Evolutionary conservation across 2,329 filamentous ascomycete genomes (phyloP), one percentile per base, ranked within the genome.

Genomic region (Pestalotiopsis sp.): DNA sequence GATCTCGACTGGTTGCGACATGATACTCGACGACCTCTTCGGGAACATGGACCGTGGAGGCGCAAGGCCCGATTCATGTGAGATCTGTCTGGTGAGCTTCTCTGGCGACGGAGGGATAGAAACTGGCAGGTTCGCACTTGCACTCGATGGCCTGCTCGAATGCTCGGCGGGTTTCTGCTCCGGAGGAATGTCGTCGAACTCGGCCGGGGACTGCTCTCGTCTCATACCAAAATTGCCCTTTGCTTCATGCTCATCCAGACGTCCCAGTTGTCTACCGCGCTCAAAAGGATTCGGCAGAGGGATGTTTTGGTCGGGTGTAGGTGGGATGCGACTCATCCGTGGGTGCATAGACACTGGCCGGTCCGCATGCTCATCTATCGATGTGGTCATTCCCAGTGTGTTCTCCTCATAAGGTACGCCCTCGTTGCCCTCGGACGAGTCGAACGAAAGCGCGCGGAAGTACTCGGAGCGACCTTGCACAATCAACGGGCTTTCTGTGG

Each of bases 401-500:
- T 84, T 75, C 72, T 80, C 75, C 73, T 75, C 81, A 73, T 75
- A 69, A 20, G 73, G 73, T 20, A 78, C 72, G 62, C 82, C 76
- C 27, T 81, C 80, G 23, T 83, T 81, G 64, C 89, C 87, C 3
- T 85, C 85, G 56, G 82, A 82, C 2, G 84, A 85, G 73, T 92
- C 91, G 66, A 89, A 84, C 56, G 91, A 94, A 74, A 92, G 81
- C 67, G 92, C 92, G 56, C 94, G 91, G 78, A 95, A 95, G 80
- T 93, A 97, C 20, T 92, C 93, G 3, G 93, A 92, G 71, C 94
- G 89, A 72, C 89, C 90, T 76, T 92, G 92, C 27, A 89, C 78
- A 80, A 93, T 82, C 69, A 98, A 85, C 66, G 95, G 94, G 75
- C 94, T 94, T 70, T 93, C 92, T 49, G 94, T 92, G 23, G 93